Conservation (phyloP, 2,329 filamentous ascomycete genomes). For the Diaporthe caulivora region DNA sequence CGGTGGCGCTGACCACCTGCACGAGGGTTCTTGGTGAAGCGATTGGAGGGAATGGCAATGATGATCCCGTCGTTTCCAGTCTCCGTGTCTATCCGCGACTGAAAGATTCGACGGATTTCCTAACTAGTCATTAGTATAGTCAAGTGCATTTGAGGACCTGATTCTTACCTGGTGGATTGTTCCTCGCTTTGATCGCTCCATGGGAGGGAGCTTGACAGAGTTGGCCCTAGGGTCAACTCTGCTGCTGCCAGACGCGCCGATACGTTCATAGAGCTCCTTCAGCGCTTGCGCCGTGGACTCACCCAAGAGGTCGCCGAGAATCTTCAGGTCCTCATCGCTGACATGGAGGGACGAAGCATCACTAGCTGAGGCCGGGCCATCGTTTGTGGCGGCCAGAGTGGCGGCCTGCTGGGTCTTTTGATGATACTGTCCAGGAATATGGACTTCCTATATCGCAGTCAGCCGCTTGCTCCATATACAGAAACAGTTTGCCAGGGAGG, state of each 20-base stretch:
- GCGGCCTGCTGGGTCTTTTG: slow-evolving; percentile 43
- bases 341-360: slow-evolving; percentile 41
- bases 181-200: slow-evolving; percentile 59
- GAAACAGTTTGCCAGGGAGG: slow-evolving; percentile 24
- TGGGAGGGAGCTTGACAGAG: slow-evolving; percentile 53
- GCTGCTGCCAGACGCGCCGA: slow-evolving; percentile 46
- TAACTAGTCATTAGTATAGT: slow-evolving; percentile 44
- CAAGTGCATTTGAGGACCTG: background rate
- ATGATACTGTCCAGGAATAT: slow-evolving; percentile 26
- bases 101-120: slow-evolving; percentile 83
- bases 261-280: slow-evolving; percentile 55
- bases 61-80: slow-evolving; percentile 72
- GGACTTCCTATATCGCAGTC: slow-evolving; percentile 17
- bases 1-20: slow-evolving; percentile 47
- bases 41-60: slow-evolving; percentile 72
- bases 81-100: slow-evolving; percentile 80
- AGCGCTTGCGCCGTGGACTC: slow-evolving; percentile 55
- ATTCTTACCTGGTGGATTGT: slow-evolving; percentile 61
- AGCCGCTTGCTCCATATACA: background rate
- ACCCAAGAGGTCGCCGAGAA: slow-evolving; percentile 56
- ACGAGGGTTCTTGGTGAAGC: slow-evolving; percentile 55
- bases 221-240: slow-evolving; percentile 46
- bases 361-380: slow-evolving; percentile 37
- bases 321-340: slow-evolving; percentile 48
- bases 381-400: slow-evolving; percentile 41